These are phyloP conservation scores for Kodamaea lidongshanica DNA, from an alignment of 805 yeast genomes.

Conservation along the genomic window DNA sequence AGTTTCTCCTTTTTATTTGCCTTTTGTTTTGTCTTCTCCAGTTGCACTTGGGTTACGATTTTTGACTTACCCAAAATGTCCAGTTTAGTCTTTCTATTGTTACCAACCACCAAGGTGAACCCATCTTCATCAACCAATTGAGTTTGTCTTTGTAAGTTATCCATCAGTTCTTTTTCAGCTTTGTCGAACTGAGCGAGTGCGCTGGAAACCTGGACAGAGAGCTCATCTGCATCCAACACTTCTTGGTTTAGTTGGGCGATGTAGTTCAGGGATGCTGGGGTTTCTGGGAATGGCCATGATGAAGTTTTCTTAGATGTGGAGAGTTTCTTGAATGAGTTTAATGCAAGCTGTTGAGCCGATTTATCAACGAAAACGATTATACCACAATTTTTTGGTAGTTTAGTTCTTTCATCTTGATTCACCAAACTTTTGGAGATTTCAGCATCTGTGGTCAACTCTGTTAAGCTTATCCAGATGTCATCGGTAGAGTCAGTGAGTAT, in stretches of 20 bases:
- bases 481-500: constrained; percentile 35
- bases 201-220: constrained; percentile 52
- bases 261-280: constrained; percentile 39
- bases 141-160: constrained; percentile 48
- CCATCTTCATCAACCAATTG: constrained; percentile 87
- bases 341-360: constrained; percentile 57
- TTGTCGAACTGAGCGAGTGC: constrained; percentile 63
- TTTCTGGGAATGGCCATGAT: constrained; percentile 33
- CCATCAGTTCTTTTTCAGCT: constrained; percentile 59
- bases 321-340: constrained; percentile 53
- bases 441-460: constrained; percentile 54
- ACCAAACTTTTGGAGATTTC: constrained; percentile 24
- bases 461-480: constrained; percentile 44
- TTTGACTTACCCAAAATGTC: constrained; percentile 57
- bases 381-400: constrained; percentile 69
- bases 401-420: constrained; percentile 26
- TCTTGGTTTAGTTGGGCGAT: constrained; percentile 27
- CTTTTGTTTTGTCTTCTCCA: constrained; percentile 39
- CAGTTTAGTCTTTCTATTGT: constrained; percentile 74
- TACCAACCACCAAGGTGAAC: constrained; percentile 82
- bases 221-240: constrained; percentile 42
- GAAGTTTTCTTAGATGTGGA: constrained; percentile 18
- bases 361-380: constrained; percentile 70
- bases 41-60: constrained; percentile 31
- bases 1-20: constrained; percentile 70